Evolutionary conservation across 2,329 filamentous ascomycete species (phyloP), one percentile per base, ranked within the genome.

Genomic region (Aureobasidium sp.): DNA sequence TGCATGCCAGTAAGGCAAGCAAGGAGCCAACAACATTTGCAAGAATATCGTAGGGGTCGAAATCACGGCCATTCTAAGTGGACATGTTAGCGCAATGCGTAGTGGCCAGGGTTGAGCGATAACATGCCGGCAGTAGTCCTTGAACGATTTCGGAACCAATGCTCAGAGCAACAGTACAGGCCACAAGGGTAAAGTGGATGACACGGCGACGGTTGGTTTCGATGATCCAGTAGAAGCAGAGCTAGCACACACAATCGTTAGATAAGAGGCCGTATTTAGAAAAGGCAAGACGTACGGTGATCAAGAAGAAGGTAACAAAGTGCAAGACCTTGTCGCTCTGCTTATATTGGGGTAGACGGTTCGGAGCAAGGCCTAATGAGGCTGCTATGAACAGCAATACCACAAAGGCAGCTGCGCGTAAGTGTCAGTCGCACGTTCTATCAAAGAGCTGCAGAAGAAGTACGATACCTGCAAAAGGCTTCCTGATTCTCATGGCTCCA

Each of bases 161-260:
- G 51, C 87, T 87, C 2, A 92, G 80, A 75, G 78, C 77, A 46
- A 88, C 76, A 6, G 92, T 95, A 77, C 91, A 95, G 64, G 91
- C 80, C 26, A 91, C 73, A 29, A 97, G 78, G 15, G 92, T 96
- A 66, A 96, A 78, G 75, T 99, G 88, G 53, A 96, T 79, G 23
- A 86, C 88, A 68, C 93, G 89, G 57, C 93, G 87, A 65, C 94
- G 89, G 66, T 87, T 88, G 58, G 91, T 95, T 74, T 99, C 94
- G 69, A 97, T 78, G 72, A 97, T 89, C 91, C 94, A 99, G 84
- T 99, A 99, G 82, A 97, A 97, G 68, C 84, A 72, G 47, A 82
- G 69, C 73, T 75, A 62, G 26, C 37, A n/a, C 17, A n/a, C 26
- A 39, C 10, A 20, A 5, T 39, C 20, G 10, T 4, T 50, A 36